These are phyloP conservation scores for Coleophoma eucalyptorum DNA, from an alignment of 2,329 filamentous ascomycete genomes.

Conservation along the genomic window DNA sequence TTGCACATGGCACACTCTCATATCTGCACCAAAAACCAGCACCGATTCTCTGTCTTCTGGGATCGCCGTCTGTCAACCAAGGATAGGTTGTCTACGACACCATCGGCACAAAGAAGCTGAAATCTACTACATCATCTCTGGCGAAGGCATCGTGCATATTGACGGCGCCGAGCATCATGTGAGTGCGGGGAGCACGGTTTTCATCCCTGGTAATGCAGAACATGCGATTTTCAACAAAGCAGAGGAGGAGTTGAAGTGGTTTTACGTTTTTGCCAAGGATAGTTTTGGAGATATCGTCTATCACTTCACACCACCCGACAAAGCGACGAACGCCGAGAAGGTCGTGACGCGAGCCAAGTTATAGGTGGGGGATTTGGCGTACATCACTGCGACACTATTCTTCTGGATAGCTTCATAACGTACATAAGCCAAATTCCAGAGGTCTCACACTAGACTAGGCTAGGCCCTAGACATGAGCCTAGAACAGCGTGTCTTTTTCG, in stretches of 20 bases:
- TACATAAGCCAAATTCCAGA: no score
- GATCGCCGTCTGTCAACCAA: conserved; percentile 29
- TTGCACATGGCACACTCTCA: conserved; percentile 34
- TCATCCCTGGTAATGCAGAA: conserved; percentile 37
- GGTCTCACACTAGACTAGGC: no score
- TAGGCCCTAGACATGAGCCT: no score
- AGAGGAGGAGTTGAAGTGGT: conserved; percentile 29
- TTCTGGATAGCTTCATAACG: no score
- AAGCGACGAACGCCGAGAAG: no score
- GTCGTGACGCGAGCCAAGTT: no score
- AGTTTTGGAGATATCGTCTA: conserved; percentile 35
- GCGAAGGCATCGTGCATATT: conserved; percentile 31
- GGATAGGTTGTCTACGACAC: conserved; percentile 28
- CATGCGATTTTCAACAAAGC: conserved; percentile 33
- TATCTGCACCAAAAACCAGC: conserved; percentile 29
- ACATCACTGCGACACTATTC: no score
- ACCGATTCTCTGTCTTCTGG: conserved; percentile 33
- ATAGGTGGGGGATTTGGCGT: no score
- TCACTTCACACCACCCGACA: conserved; percentile 21
- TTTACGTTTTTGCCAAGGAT: conserved; percentile 36
- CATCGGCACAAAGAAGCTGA: conserved; percentile 39
- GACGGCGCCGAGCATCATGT: conserved; percentile 31
- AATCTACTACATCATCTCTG: conserved; percentile 36
- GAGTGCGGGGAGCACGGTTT: conserved; percentile 30
- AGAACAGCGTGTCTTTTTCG: no score